Evolutionary conservation across 768 basidiomycete genomes (phyloP), one percentile per base, ranked within the genome.

Genomic region (Russula compacta): DNA sequence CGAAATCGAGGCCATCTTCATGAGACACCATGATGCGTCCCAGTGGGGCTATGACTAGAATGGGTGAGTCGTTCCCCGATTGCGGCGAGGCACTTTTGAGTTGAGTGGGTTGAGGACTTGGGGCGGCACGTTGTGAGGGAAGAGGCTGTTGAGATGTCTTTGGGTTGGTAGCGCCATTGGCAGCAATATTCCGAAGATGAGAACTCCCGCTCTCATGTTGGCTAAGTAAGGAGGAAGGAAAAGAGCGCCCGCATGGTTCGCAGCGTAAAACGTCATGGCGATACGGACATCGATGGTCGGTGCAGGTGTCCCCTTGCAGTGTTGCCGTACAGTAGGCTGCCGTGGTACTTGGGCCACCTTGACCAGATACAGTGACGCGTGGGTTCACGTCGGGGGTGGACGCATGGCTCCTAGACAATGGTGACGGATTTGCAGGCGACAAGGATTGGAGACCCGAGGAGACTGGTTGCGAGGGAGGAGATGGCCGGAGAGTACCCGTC

Each of bases 201-300:
- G 24, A 29, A 29, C 9, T 17, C 33, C 46, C 46, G n/a, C 10
- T 54, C 15, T 36, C 9, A 32, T 63, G 61, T 54, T 53, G 52
- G 6, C 4, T 7, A 33, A 53, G 12, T 33, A 49, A 32, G 5
- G 35, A 14, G 12, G 46, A 19, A 19, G 61, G 52, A 29, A 58
- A 58, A 4, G 57, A 36, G 17, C 61, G 58, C 6, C 58, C 32
- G 59, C 71, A 72, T 1, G 51, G 39, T 21, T 65, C 49, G 58
- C 71, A 72, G 35, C 70, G 59, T 8, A 46, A 43, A 15, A 63
- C 63, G 32, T 69, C 64, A 47, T 72, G 71, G 3, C 49, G 36
- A 6, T 59, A 46, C 4, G 17, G 15, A 49, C 71, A 72, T 35
- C 42, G 33, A 2, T 17, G 44, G 32, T 56, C 52, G 0, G 10